These are phyloP conservation scores for Phytophthora citricola DNA, from an alignment of 352 stramenopile species.

Conservation along the genomic window DNA sequence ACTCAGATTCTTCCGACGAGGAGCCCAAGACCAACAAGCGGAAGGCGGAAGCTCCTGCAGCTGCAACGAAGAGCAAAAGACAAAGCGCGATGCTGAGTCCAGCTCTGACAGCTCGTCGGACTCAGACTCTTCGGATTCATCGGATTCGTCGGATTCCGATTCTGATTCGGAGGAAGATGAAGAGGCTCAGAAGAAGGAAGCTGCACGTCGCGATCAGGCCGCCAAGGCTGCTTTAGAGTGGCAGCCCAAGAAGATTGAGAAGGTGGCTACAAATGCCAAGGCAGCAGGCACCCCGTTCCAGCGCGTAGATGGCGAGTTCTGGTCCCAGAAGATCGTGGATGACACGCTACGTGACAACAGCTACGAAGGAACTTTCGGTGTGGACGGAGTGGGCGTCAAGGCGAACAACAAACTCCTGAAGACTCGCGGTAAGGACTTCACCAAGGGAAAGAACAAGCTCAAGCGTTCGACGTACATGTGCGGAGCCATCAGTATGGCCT, in stretches of 20 bases:
- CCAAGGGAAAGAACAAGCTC: conserved; percentile 99
- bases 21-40: conserved; percentile 56
- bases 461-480: conserved; percentile 98
- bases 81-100: conserved; percentile 38
- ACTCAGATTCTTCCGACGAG: conserved; percentile 44
- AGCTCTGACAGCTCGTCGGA: conserved; percentile 57
- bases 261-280: conserved; percentile 64
- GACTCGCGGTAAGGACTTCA: conserved; percentile 99
- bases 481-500: conserved; percentile 93
- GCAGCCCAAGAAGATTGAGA: conserved; percentile 91
- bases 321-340: conserved; percentile 91
- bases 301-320: conserved; percentile 97
- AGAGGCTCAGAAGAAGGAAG: conserved; percentile 78
- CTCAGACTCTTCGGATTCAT: conserved; percentile 53
- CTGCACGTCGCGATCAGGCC: conserved; percentile 71
- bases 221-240: conserved; percentile 91
- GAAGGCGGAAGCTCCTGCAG: conserved; percentile 51
- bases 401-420: conserved; percentile 98
- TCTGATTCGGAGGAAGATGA: conserved; percentile 58
- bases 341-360: conserved; percentile 98
- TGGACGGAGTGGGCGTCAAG: conserved; percentile 95
- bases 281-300: conserved; percentile 96
- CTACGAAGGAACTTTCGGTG: conserved; percentile 97
- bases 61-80: conserved; percentile 45
- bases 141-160: conserved; percentile 55